Evolutionary conservation across 306 rosid species (phyloP).

Genomic region (Adenanthera pavonina): DNA sequence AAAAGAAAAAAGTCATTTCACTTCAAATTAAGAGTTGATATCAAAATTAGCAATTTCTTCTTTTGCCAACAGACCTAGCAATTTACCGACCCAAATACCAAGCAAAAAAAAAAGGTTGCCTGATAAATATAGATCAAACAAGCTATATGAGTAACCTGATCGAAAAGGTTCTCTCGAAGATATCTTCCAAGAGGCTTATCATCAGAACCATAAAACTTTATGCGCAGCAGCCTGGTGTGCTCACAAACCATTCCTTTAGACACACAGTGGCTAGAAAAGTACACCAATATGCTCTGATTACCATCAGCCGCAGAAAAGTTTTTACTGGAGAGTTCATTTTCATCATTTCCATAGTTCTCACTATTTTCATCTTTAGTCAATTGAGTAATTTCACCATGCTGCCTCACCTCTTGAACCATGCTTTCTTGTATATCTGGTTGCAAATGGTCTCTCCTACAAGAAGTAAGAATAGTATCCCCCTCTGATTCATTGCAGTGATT

Average conservation of each 20-base stretch:
- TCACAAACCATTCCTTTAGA: slow-evolving; percentile 66
- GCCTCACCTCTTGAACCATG: slow-evolving; percentile 39
- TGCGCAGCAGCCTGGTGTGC: slow-evolving; percentile 68
- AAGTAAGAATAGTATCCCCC: not conserved
- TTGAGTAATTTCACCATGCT: slow-evolving; percentile 34
- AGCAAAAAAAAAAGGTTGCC: not conserved
- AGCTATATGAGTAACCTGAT: slow-evolving; percentile 45
- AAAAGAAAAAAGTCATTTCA: slow-evolving; percentile 14
- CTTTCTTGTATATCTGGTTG: slow-evolving; percentile 43
- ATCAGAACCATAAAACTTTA: slow-evolving; percentile 65
- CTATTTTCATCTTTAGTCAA: slow-evolving; percentile 36
- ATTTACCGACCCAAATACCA: not conserved
- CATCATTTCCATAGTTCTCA: slow-evolving; percentile 35
- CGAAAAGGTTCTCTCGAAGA: slow-evolving; percentile 68
- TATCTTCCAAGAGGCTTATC: slow-evolving; percentile 78
- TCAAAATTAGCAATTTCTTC: no score
- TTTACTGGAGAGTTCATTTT: slow-evolving; percentile 55
- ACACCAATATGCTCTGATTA: slow-evolving; percentile 73
- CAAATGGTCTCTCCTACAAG: slow-evolving; percentile 31
- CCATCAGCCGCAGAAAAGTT: slow-evolving; percentile 63
- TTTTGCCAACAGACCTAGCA: not conserved
- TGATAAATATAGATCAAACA: not conserved
- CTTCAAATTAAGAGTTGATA: not conserved
- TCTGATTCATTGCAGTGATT: slow-evolving; percentile 34
- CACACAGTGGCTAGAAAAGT: slow-evolving; percentile 69